Base-by-base conservation (phyloP, 306 rosid genomes). In the Lagenaria siceraria region DNA sequence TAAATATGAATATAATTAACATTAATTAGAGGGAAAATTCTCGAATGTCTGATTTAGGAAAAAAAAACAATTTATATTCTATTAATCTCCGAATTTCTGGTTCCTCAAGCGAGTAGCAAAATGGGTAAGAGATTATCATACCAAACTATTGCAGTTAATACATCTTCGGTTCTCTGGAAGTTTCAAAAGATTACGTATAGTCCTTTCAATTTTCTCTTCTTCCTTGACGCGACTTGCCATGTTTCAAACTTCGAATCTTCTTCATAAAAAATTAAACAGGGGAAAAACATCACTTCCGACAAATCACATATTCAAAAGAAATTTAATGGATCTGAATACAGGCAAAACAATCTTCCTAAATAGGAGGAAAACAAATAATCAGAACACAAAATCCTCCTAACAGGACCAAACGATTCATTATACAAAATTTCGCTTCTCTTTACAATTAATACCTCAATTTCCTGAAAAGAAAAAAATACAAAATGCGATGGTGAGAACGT, bases 91-190 rank as follows among this genome's bases (percentile, higher is more conserved):
- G 12, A 22, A 46, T 48, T 68, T 71, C 58, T 71, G 13, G 24
- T 24, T 71, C 14, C 58, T 71, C 60, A 25, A 70, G 60, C 59
- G n/a, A 64, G n/a, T 8, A n/a, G 12, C 12, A n/a, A 43, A 36
- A 68, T 59, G 10, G 74, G 33, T 46, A 12, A 42, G 46, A 46
- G 77, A 68, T 53, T 48, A 24, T 33, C 80, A 62, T 90, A 95
- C 99, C 99, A 95, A 79, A 75, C 80, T 74, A 68, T 90, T 92
- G 90, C 99, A 95, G 72, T 92, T 92, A 65, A 95, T 92, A 81
- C 99, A 95, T 85, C 96, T 88, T 74, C 90, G 82, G 74, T 95
- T 95, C 76, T 80, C 92, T 0, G 93, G 91, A 78, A 88, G 97
- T 82, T 87, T 90, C 78, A 88, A 40, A 59, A 95, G 97, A 53